Evolutionary conservation across 805 yeast species (phyloP), one percentile per base, ranked within the genome.

Genomic region (Candida suzukii): DNA sequence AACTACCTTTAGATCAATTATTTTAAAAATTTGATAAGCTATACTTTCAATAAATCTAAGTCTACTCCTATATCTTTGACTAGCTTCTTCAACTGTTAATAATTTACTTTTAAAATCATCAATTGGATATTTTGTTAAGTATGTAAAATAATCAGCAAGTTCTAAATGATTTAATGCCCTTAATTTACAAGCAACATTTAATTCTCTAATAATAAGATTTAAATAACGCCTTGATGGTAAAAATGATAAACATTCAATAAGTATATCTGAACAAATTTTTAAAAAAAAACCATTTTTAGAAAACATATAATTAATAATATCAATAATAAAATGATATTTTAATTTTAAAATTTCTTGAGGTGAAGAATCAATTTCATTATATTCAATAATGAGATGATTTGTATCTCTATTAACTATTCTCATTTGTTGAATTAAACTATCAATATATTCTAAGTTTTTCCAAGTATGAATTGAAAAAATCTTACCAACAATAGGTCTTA

Each of bases 181-280:
- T 39, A 18, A 2, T 3, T 24, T n/a, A 3, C 41, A 18, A 8
- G 25, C 32, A 20, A 64, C 50, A 37, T 54, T 52, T 19, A 45
- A 16, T 18, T 60, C 58, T 14, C 54, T 53, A 25, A 70, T 25
- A 3, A 70, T 28, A 0, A 61, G 44, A 40, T 57, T 61, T 5
- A 60, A 38, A 37, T 57, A 70, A 36, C 63, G 49, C 41, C 76
- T 55, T 0, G 74, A 63, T 0, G 74, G 72, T 7, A 67, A 47
- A 40, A 64, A 70, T 3, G 74, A 66, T 7, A 70, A 38, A 1
- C 64, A 40, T 21, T 33, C 27, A 4, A 21, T 14, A 20, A 33
- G 25, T 3, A 20, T 21, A 6, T 31, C 18, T 9, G 12, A 14
- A n/a, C 18, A 33, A 4, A 21, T 3, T 21, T 13, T 12, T 6